phyloP scores from a whole-genome alignment of 179 eudicot genomes.

The Camellia oleifera region DNA sequence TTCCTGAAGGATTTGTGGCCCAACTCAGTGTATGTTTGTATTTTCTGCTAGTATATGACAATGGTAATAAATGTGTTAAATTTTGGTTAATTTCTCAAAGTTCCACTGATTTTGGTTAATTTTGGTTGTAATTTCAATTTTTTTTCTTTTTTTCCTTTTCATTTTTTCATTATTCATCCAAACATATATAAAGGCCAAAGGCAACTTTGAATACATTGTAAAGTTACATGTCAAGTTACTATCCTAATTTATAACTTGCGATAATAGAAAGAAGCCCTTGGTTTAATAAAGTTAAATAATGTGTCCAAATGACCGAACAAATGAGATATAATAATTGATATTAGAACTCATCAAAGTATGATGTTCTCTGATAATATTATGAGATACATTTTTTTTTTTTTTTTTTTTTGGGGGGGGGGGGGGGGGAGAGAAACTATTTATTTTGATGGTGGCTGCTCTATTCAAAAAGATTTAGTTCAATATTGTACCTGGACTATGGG shows the following conservation, averaged over 20 bases:
- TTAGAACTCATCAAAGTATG: neutral
- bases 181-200: neutral
- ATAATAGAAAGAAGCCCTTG: neutral
- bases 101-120: neutral
- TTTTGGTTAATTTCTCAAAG: neutral
- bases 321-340: neutral
- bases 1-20: conserved; percentile 85
- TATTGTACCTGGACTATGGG: neutral
- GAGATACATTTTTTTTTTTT: no score
- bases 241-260: neutral
- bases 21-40: conserved; percentile 43
- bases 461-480: neutral
- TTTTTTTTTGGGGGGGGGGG: no score
- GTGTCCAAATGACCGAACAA: neutral
- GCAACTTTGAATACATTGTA: neutral
- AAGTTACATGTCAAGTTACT: neutral
- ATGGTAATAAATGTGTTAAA: neutral
- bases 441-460: neutral
- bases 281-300: neutral
- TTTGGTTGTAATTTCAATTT: no score
- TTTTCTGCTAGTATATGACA: neutral
- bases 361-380: neutral
- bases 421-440: neutral
- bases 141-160: neutral
- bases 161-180: neutral